Percentiles rank a stretch among this genome's conserved stretches.
Evolutionary conservation across 768 basidiomycete genomes (phyloP).

Genomic region (Termitomyces sp.): DNA sequence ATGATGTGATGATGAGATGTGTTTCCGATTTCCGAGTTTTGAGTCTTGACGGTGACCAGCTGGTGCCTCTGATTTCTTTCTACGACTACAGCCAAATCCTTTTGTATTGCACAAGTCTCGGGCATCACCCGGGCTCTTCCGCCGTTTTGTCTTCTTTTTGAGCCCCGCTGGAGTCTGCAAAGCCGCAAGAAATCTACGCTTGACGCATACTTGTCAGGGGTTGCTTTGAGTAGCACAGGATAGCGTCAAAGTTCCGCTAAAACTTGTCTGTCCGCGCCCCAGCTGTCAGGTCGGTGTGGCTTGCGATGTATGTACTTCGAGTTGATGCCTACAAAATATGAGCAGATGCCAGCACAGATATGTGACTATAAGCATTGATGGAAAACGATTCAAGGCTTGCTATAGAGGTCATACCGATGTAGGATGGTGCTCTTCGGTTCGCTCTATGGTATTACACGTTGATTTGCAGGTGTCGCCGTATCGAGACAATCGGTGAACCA

Average conservation of each 20-base stretch:
- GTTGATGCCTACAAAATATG: not conserved
- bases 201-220: too few species aligned
- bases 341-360: not conserved
- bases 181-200: not conserved
- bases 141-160: not conserved
- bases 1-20: slow-evolving; percentile 10
- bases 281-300: not conserved
- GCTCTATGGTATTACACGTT: too few species aligned
- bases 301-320: not conserved
- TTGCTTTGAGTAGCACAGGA: not conserved
- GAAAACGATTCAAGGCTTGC: not conserved
- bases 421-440: not conserved
- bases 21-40: not conserved
- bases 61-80: not conserved
- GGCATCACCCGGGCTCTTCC: not conserved
- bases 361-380: not conserved
- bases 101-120: not conserved
- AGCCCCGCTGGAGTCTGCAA: not conserved
- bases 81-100: not conserved
- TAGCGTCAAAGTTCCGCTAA: not conserved
- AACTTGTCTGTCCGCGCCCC: not conserved
- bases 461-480: not conserved
- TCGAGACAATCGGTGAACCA: not conserved
- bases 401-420: not conserved
- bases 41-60: too few species aligned